These are phyloP conservation scores for Fraxinus platypoda DNA, from an alignment of 305 asterid species.

Conservation along the genomic window DNA sequence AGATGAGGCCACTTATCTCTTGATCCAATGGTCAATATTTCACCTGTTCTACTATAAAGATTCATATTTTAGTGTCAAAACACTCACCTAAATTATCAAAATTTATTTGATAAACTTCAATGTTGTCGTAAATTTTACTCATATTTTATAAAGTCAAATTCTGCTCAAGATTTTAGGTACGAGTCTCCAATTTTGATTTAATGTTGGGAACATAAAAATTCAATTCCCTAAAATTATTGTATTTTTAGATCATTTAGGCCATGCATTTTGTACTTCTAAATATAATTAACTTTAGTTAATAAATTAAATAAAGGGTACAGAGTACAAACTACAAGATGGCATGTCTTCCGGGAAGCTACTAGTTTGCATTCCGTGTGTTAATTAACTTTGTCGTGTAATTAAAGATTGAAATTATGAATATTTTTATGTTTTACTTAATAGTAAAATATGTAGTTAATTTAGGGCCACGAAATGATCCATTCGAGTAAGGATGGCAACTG, in stretches of 20 bases:
- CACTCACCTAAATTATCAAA: neutral
- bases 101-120: neutral
- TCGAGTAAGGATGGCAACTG: neutral
- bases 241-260: slow-evolving; percentile 2
- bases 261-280: slow-evolving; percentile 5
- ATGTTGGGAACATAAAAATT: slow-evolving; percentile 12
- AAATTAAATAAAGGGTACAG: slow-evolving; percentile 11
- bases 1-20: too few relatives aligned
- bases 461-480: neutral
- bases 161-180: slow-evolving; percentile 20
- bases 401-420: slow-evolving; percentile 16
- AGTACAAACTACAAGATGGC: slow-evolving; percentile 24
- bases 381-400: slow-evolving; percentile 32
- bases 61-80: too few relatives aligned
- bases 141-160: slow-evolving; percentile 21
- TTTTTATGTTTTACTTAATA: neutral
- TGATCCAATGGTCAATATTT: too few relatives aligned
- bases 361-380: slow-evolving; percentile 24
- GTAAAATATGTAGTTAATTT: neutral
- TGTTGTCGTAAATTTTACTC: neutral
- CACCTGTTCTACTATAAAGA: too few relatives aligned
- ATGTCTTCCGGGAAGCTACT: slow-evolving; percentile 46
- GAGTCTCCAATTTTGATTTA: slow-evolving; percentile 10
- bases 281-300: neutral
- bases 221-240: neutral